phyloP scores from a whole-genome alignment of 805 yeast genomes.

The Wickerhamiella sorbophila region DNA sequence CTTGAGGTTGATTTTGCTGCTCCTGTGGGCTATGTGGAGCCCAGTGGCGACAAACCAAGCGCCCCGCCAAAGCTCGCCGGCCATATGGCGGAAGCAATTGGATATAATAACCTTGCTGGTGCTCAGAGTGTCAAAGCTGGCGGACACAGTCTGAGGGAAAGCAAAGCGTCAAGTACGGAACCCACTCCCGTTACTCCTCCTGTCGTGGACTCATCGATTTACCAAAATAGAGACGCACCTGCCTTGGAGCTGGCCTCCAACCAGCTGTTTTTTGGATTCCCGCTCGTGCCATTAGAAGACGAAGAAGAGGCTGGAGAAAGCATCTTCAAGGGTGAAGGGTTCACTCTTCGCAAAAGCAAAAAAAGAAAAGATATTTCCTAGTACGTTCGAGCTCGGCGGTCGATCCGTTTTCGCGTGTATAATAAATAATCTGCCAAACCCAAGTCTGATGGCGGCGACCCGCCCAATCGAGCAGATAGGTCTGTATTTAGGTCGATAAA shows the following conservation, averaged over 20 bases:
- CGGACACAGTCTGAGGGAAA: neutral
- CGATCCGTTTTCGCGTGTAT: neutral
- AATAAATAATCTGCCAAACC: neutral
- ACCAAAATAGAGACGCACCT: constrained; percentile 32
- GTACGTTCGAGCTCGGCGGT: too few relatives aligned
- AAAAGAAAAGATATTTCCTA: constrained; percentile 39
- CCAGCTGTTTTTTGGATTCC: constrained; percentile 87
- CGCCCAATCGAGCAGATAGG: neutral
- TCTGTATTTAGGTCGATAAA: constrained; percentile 7
- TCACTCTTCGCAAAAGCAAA: constrained; percentile 52
- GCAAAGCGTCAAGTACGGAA: neutral
- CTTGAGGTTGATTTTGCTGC: constrained; percentile 96
- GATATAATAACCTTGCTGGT: constrained; percentile 45
- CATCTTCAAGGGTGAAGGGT: constrained; percentile 54
- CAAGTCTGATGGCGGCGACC: neutral
- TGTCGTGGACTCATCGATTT: constrained; percentile 13
- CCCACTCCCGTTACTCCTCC: neutral
- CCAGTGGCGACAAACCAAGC: constrained; percentile 31
- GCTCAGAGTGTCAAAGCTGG: constrained; percentile 4
- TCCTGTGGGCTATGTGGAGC: constrained; percentile 96
- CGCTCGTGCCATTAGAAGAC: constrained; percentile 36
- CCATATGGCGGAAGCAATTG: constrained; percentile 62
- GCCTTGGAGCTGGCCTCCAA: constrained; percentile 67
- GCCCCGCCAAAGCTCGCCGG: constrained; percentile 26
- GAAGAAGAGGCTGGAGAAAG: constrained; percentile 27